Conservation (phyloP, 345 rosid genomes). For the Corchorus capsularis region DNA sequence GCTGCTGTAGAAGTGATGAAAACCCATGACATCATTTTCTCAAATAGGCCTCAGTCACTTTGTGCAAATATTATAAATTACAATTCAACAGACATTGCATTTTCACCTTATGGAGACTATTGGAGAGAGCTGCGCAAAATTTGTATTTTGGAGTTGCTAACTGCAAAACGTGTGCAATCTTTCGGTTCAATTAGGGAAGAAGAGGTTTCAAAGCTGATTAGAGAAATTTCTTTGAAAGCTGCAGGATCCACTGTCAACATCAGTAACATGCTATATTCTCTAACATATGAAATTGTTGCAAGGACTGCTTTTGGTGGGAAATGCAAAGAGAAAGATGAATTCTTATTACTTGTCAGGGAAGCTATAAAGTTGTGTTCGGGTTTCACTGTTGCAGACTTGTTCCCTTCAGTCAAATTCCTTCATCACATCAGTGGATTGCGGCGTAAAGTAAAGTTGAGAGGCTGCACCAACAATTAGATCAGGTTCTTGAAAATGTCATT, state of each 20-base stretch:
- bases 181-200: slow-evolving; percentile 12
- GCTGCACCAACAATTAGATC: slow-evolving; percentile 18
- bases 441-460: too few relatives aligned
- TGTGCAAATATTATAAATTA: slow-evolving; percentile 11
- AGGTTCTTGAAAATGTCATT: slow-evolving; percentile 26
- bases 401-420: neutral
- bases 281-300: too few relatives aligned
- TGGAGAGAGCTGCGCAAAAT: slow-evolving; percentile 14
- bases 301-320: too few relatives aligned
- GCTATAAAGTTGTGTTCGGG: neutral
- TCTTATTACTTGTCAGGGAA: neutral
- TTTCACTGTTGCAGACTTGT: neutral
- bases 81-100: too few relatives aligned
- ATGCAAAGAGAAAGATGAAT: neutral
- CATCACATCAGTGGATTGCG: too few relatives aligned
- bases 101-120: neutral
- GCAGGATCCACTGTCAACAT: neutral
- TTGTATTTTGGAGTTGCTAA: too few relatives aligned
- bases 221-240: neutral
- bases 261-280: too few relatives aligned
- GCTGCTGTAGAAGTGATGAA: slow-evolving; percentile 26
- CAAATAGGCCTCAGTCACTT: slow-evolving; percentile 26
- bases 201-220: neutral
- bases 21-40: slow-evolving; percentile 11
- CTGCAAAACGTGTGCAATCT: neutral